A percentile compares a stretch with the other conserved stretches of the same genome.
These are phyloP conservation scores for Aspergillus jensenii DNA, from an alignment of 2,329 filamentous ascomycete genomes.

Conservation along the genomic window DNA sequence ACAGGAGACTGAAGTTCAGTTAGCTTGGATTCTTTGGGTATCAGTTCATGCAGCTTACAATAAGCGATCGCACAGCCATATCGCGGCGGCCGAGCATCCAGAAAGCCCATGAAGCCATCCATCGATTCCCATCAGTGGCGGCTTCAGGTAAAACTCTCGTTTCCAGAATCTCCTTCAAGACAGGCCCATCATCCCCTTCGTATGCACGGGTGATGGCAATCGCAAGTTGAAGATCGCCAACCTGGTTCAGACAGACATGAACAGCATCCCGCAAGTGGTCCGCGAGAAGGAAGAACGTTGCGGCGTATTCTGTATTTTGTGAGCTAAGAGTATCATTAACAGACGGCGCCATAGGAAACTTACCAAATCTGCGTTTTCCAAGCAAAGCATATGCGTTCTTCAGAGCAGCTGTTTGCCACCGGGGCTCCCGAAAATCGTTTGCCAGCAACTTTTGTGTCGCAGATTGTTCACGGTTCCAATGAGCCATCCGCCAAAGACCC, in stretches of 20 bases:
- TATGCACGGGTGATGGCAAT: slow-evolving; percentile 86
- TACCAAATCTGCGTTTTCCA: slow-evolving; percentile 83
- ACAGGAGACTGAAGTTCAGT: slow-evolving; percentile 65
- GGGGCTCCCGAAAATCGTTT: slow-evolving; percentile 86
- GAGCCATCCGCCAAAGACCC: slow-evolving; percentile 92
- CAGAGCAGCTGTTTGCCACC: slow-evolving; percentile 84
- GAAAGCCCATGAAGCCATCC: slow-evolving; percentile 94
- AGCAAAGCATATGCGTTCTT: slow-evolving; percentile 97
- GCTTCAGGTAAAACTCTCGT: slow-evolving; percentile 78
- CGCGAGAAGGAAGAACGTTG: slow-evolving; percentile 90
- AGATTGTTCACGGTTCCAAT: slow-evolving; percentile 80
- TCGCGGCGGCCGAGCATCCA: slow-evolving; percentile 83
- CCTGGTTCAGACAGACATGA: slow-evolving; percentile 79
- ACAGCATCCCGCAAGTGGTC: slow-evolving; percentile 83
- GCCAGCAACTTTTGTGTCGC: slow-evolving; percentile 76
- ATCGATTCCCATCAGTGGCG: slow-evolving; percentile 79
- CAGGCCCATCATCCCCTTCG: slow-evolving; percentile 76
- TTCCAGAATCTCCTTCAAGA: slow-evolving; percentile 71
- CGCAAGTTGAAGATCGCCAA: slow-evolving; percentile 86
- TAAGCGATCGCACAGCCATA: slow-evolving; percentile 78
- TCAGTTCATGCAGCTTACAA: slow-evolving; percentile 55
- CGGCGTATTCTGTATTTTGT: slow-evolving; percentile 73
- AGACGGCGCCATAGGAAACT: slow-evolving; percentile 21
- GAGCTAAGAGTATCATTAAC: not conserved
- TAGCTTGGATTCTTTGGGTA: not conserved